Conservation (phyloP, 2,329 filamentous ascomycete species). For the Penicillium digitatum region DNA sequence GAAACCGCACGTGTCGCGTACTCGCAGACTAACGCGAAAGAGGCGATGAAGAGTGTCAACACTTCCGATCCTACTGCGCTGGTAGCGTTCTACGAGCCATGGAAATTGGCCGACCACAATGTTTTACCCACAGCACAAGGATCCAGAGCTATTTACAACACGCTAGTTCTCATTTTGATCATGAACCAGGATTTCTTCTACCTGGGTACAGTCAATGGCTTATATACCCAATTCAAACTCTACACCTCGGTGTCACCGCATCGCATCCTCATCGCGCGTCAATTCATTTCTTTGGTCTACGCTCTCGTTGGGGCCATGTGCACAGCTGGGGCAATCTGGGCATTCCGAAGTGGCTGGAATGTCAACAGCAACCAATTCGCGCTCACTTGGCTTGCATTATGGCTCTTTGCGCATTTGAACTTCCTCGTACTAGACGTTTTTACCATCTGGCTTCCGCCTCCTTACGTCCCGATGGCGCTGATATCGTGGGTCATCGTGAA, state of each 20-base stretch:
- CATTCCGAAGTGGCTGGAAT: slow-evolving; percentile 42
- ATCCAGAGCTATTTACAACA: slow-evolving; percentile 45
- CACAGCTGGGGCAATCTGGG: slow-evolving; percentile 44
- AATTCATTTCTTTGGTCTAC: slow-evolving; percentile 36
- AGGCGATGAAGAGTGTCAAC: slow-evolving; percentile 22
- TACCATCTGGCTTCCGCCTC: slow-evolving; percentile 40
- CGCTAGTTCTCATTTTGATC: slow-evolving; percentile 44
- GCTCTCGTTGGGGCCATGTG: slow-evolving; percentile 42
- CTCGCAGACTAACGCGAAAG: slow-evolving; percentile 32
- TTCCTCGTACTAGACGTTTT: slow-evolving; percentile 46
- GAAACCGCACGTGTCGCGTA: slow-evolving; percentile 35
- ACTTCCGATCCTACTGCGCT: slow-evolving; percentile 31
- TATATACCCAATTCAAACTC: slow-evolving; percentile 39
- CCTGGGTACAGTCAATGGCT: slow-evolving; percentile 45
- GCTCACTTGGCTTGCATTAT: slow-evolving; percentile 44
- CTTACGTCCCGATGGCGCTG: slow-evolving; percentile 45
- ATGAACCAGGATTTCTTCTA: slow-evolving; percentile 50
- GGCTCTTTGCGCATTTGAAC: slow-evolving; percentile 46
- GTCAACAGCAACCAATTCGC: slow-evolving; percentile 42
- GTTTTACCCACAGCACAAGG: slow-evolving; percentile 44
- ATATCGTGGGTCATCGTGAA: slow-evolving; percentile 47
- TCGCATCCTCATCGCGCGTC: slow-evolving; percentile 35
- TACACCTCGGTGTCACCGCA: slow-evolving; percentile 31
- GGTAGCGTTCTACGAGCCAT: slow-evolving; percentile 39
- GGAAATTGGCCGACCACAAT: slow-evolving; percentile 35